Conservation (phyloP, 129 eudicot genomes). For the Flaveria brownii region DNA sequence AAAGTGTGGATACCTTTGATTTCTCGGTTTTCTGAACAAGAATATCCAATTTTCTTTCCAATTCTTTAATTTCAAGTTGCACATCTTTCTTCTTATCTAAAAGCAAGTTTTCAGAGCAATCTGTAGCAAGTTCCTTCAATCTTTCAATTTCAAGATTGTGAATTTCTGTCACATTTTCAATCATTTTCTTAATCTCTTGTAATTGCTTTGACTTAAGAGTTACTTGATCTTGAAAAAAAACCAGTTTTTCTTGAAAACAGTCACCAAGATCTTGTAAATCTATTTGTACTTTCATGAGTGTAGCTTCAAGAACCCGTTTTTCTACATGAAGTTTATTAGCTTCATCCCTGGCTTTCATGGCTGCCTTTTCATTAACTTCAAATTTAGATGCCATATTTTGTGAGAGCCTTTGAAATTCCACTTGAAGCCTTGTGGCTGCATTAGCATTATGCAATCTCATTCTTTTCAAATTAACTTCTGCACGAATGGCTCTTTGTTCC, state of each 20-base stretch:
- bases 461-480: conserved; percentile 68
- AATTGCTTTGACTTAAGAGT: conserved; percentile 42
- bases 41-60: conserved; percentile 51
- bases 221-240: conserved; percentile 42
- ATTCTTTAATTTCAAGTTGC: conserved; percentile 55
- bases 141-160: conserved; percentile 44
- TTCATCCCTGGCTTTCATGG: conserved; percentile 62
- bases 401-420: conserved; percentile 72
- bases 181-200: conserved; percentile 43
- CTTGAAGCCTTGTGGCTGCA: conserved; percentile 78
- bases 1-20: conserved; percentile 25
- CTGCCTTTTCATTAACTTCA: conserved; percentile 69
- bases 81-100: conserved; percentile 69
- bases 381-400: conserved; percentile 67
- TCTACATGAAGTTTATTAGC: conserved; percentile 59
- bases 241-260: conserved; percentile 48
- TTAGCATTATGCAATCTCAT: conserved; percentile 67
- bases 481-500: conserved; percentile 69
- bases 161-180: conserved; percentile 37
- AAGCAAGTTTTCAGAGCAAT: conserved; percentile 45
- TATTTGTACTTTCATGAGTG: conserved; percentile 45
- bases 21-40: conserved; percentile 43
- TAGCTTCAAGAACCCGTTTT: conserved; percentile 60
- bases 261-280: conserved; percentile 43
- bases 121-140: conserved; percentile 49